phyloP scores from a whole-genome alignment of 331 rosid genomes.

The Arachis monticola region DNA sequence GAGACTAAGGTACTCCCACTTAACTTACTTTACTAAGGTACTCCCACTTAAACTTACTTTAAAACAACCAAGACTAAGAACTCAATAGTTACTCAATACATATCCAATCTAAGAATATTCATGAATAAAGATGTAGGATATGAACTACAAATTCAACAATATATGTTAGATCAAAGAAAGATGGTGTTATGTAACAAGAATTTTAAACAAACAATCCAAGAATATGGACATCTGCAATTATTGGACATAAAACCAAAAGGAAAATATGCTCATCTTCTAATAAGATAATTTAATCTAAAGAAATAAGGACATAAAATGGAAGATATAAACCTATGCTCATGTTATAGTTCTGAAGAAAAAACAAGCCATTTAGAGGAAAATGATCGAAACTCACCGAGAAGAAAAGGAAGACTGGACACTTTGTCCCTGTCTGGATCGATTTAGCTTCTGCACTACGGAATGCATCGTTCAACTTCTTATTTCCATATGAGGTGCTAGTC shows the following conservation, averaged over 20 bases:
- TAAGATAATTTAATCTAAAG: constrained; percentile 1
- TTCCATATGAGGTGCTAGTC: constrained; percentile 84
- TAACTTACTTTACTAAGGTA: too few relatives aligned
- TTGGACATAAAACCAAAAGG: constrained; percentile 8
- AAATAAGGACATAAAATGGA: constrained; percentile 23
- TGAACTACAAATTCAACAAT: not conserved
- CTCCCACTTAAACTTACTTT: too few relatives aligned
- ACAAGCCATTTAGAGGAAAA: too few relatives aligned
- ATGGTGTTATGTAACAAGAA: not conserved
- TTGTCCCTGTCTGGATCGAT: constrained; percentile 50
- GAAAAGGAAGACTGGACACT: constrained; percentile 83
- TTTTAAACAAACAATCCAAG: constrained; percentile 25
- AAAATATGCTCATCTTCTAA: not conserved
- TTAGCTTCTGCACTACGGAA: constrained; percentile 66
- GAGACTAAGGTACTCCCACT: too few relatives aligned
- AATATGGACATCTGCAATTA: constrained; percentile 5
- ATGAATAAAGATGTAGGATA: constrained; percentile 8
- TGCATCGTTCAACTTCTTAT: constrained; percentile 69
- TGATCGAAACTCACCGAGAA: constrained; percentile 72
- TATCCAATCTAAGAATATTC: too few relatives aligned
- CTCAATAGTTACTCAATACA: too few relatives aligned
- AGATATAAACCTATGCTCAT: too few relatives aligned
- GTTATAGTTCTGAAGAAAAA: too few relatives aligned
- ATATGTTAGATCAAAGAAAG: constrained; percentile 11
- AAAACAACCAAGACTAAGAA: too few relatives aligned